Percentiles rank a stretch among this genome's conserved stretches.
Conservation (phyloP, 805 yeast genomes). For the Kazachstania martiniae region DNA sequence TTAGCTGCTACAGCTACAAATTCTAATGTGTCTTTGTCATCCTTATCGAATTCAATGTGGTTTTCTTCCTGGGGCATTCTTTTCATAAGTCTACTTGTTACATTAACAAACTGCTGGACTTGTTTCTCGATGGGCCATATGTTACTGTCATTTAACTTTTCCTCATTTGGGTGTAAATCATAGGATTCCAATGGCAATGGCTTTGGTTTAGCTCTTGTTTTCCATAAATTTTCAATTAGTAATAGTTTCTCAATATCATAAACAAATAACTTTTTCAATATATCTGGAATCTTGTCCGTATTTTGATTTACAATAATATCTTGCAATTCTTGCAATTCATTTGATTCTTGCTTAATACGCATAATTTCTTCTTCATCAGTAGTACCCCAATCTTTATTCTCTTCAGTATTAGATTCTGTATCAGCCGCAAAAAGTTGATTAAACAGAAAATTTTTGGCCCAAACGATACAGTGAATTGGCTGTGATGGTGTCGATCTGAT, state of each 20-base stretch:
- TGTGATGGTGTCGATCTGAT: conserved; percentile 94
- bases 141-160: conserved; percentile 25
- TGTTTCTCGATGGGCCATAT: conserved; percentile 58
- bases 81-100: conserved; percentile 39
- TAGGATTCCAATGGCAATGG: conserved; percentile 33
- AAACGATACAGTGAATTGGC: conserved; percentile 91
- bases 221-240: conserved; percentile 68
- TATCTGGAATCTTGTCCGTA: conserved; percentile 27
- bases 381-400: conserved; percentile 41
- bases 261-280: conserved; percentile 51
- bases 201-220: conserved; percentile 52
- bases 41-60: conserved; percentile 72
- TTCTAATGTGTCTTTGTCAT: conserved; percentile 81
- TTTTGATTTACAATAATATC: conserved; percentile 27
- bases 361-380: conserved; percentile 56
- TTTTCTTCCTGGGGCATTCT: conserved; percentile 33
- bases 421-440: conserved; percentile 58
- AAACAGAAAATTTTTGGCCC: conserved; percentile 92
- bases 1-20: conserved; percentile 85
- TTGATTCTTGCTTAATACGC: conserved; percentile 53
- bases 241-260: conserved; percentile 73
- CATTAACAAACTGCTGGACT: conserved; percentile 42
- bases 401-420: conserved; percentile 30
- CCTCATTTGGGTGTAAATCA: conserved; percentile 3
- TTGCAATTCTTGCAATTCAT: conserved; percentile 47